Conservation (phyloP, 208 protist species). For the Leishmania braziliensis region DNA sequence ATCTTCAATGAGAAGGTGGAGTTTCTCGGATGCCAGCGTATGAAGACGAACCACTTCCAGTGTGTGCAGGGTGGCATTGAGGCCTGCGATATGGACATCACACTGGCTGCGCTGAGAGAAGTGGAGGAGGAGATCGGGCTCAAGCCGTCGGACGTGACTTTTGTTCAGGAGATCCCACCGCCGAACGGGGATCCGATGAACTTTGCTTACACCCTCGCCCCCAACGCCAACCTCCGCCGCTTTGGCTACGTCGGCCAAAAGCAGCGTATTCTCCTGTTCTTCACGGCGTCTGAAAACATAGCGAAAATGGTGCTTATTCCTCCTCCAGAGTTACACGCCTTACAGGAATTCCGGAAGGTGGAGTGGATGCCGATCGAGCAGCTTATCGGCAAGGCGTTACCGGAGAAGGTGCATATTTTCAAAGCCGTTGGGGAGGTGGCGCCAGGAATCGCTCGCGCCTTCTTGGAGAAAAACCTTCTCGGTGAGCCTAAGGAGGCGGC, state of each 20-base stretch:
- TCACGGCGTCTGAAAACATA: slow-evolving; percentile 40
- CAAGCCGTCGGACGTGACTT: slow-evolving; percentile 40
- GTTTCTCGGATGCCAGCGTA: slow-evolving; percentile 70
- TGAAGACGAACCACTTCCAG: slow-evolving; percentile 45
- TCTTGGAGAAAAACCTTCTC: slow-evolving; percentile 26
- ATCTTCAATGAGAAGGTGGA: slow-evolving; percentile 73
- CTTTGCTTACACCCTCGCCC: slow-evolving; percentile 63
- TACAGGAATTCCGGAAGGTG: slow-evolving; percentile 61
- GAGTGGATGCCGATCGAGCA: slow-evolving; percentile 53
- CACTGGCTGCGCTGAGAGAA: slow-evolving; percentile 64
- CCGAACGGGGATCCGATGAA: slow-evolving; percentile 59
- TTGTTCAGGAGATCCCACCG: slow-evolving; percentile 72
- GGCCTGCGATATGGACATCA: slow-evolving; percentile 49
- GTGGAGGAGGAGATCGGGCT: slow-evolving; percentile 81
- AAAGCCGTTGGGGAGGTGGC: slow-evolving; percentile 38
- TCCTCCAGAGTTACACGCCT: slow-evolving; percentile 42
- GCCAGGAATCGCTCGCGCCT: slow-evolving; percentile 40
- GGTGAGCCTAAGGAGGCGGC: not conserved
- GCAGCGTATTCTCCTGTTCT: slow-evolving; percentile 82
- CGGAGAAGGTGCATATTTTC: slow-evolving; percentile 78
- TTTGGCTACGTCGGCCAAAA: slow-evolving; percentile 77
- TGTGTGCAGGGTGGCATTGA: slow-evolving; percentile 86
- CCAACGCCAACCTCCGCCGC: slow-evolving; percentile 59
- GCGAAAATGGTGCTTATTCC: slow-evolving; percentile 64
- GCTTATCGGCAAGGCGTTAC: slow-evolving; percentile 24